phyloP scores from a whole-genome alignment of 305 asterid species.

The Lippia alba region DNA sequence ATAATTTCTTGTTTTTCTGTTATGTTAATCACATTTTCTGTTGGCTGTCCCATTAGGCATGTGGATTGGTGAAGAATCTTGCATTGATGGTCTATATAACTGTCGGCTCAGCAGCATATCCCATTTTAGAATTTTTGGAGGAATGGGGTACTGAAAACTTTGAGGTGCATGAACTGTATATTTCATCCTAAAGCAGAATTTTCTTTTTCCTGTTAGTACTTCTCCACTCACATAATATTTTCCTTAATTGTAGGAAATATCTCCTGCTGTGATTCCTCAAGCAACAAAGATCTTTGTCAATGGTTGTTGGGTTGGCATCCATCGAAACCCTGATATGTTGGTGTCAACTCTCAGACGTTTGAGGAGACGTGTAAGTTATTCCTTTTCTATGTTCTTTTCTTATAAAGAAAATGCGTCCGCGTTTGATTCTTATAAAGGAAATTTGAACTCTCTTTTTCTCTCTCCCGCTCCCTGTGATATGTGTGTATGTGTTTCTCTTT shows the following conservation, averaged over 20 bases:
- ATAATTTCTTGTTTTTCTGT: conserved; percentile 1
- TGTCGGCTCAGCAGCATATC: conserved; percentile 97
- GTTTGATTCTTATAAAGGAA: too few relatives aligned
- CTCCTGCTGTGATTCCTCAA: conserved; percentile 96
- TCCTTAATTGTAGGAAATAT: conserved; percentile 72
- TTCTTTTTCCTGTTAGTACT: conserved; percentile 18
- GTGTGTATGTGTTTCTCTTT: too few relatives aligned
- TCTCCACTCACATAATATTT: conserved; percentile 20
- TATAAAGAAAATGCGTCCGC: too few relatives aligned
- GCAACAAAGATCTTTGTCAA: conserved; percentile 96
- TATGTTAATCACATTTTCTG: conserved; percentile 20
- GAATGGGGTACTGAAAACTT: conserved; percentile 99
- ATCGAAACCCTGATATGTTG: conserved; percentile 96
- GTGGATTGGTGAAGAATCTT: conserved; percentile 98
- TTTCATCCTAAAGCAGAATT: not conserved
- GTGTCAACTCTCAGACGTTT: conserved; percentile 89
- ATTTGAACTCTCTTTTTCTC: too few relatives aligned
- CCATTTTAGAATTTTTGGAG: conserved; percentile 92
- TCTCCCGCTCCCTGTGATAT: too few relatives aligned
- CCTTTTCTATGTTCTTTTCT: conserved; percentile 6
- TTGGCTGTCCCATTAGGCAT: conserved; percentile 65
- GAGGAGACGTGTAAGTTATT: conserved; percentile 82
- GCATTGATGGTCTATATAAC: conserved; percentile 97
- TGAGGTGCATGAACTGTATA: conserved; percentile 62
- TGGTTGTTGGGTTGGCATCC: conserved; percentile 98